A percentile compares a stretch with the other conserved stretches of the same genome.
Conservation (phyloP, 1,139 yeast genomes). For the Saccharomyces hybrid region DNA sequence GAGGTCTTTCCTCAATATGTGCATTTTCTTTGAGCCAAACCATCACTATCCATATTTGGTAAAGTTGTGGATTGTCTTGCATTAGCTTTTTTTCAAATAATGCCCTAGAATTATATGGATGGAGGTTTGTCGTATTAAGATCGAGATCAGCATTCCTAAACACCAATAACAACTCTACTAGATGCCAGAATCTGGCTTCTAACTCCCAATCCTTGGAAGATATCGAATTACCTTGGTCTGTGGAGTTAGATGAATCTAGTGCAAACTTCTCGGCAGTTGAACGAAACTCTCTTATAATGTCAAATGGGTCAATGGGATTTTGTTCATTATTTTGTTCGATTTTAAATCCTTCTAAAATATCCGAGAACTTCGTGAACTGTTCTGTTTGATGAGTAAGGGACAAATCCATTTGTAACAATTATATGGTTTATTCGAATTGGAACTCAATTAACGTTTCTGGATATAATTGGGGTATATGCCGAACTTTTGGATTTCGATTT, state of each 20-base stretch:
- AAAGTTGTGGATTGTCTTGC: conserved; percentile 37
- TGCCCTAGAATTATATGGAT: conserved; percentile 42
- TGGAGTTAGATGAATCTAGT: conserved; percentile 25
- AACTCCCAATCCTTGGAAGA: conserved; percentile 46
- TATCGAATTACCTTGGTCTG: conserved; percentile 13
- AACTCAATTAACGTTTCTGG: background rate
- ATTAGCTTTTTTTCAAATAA: conserved; percentile 47
- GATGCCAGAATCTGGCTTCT: conserved; percentile 75
- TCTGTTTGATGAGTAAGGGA: background rate
- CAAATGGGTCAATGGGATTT: conserved; percentile 37
- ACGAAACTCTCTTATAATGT: conserved; percentile 44
- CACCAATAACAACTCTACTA: conserved; percentile 48
- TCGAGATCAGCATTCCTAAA: conserved; percentile 37
- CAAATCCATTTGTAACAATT: background rate
- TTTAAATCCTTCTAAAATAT: conserved; percentile 41
- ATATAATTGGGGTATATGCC: no score
- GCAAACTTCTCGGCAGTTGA: conserved; percentile 43
- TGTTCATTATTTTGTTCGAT: conserved; percentile 28
- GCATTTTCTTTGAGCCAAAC: conserved; percentile 54
- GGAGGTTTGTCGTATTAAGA: conserved; percentile 15
- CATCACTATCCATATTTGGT: conserved; percentile 48
- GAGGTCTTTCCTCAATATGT: conserved; percentile 30
- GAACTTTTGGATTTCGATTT: no score
- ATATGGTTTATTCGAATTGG: background rate
- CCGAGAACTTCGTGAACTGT: conserved; percentile 37